Conservation (phyloP, 768 basidiomycete genomes). For the Termitomyces sp. region DNA sequence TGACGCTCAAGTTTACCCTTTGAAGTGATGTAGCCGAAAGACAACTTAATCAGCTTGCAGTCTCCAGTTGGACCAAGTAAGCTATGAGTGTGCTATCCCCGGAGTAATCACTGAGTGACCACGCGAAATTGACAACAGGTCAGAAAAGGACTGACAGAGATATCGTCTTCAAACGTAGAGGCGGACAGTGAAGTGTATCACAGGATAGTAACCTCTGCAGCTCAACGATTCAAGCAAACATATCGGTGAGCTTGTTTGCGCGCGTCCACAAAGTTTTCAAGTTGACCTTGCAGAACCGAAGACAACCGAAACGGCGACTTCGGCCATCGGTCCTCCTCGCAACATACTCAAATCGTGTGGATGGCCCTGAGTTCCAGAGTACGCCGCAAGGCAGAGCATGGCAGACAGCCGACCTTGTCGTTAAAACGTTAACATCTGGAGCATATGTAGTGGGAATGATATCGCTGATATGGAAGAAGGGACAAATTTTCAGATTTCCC, state of each 20-base stretch:
- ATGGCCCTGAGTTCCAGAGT: constrained; percentile 19
- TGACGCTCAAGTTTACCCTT: too few species aligned
- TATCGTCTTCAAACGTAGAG: neutral
- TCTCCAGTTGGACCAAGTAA: neutral
- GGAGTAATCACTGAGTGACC: neutral
- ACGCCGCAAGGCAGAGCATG: constrained; percentile 11
- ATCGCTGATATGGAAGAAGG: neutral
- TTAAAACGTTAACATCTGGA: neutral
- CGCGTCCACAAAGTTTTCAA: neutral
- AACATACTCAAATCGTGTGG: neutral
- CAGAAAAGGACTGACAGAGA: neutral
- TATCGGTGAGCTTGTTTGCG: neutral
- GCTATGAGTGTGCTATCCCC: neutral
- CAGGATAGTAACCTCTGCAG: neutral
- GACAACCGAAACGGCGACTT: neutral
- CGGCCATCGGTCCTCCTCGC: neutral
- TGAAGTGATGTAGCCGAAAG: too few species aligned
- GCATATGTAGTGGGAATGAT: neutral
- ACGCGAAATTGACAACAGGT: neutral
- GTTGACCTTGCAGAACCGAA: neutral
- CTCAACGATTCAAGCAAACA: neutral
- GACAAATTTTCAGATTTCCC: neutral
- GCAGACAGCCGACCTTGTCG: neutral
- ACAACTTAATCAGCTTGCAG: neutral
- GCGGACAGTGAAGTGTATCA: neutral